These are phyloP conservation scores for Croton laevigatus DNA, from an alignment of 441 rosid species.

Conservation along the genomic window DNA sequence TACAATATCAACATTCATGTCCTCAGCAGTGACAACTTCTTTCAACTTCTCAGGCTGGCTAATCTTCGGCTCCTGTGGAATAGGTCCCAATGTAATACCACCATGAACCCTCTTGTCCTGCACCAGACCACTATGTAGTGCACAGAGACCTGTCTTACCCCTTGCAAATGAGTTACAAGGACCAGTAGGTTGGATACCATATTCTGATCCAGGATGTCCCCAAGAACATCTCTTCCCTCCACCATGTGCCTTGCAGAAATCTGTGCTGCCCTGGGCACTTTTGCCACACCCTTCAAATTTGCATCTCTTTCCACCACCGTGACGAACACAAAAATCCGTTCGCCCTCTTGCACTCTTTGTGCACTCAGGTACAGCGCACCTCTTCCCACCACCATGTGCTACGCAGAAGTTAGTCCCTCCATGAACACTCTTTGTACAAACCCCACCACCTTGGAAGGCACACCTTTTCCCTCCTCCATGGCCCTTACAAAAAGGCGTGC, in stretches of 20 bases:
- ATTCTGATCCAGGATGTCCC: slow-evolving; percentile 83
- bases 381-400: slow-evolving; percentile 97
- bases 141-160: slow-evolving; percentile 91
- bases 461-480: slow-evolving; percentile 99
- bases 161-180: slow-evolving; percentile 90
- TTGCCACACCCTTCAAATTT: slow-evolving; percentile 79
- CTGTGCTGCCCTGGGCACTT: slow-evolving; percentile 97
- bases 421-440: slow-evolving; percentile 93
- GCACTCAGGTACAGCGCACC: slow-evolving; percentile 83
- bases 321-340: slow-evolving; percentile 91
- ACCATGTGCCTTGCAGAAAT: slow-evolving; percentile 99
- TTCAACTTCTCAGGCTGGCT: slow-evolving; percentile 48
- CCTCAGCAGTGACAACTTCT: slow-evolving; percentile 42
- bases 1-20: slow-evolving; percentile 56
- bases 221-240: slow-evolving; percentile 96
- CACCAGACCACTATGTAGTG: slow-evolving; percentile 73
- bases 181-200: slow-evolving; percentile 46
- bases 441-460: slow-evolving; percentile 72
- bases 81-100: slow-evolving; percentile 56
- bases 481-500: slow-evolving; percentile 95
- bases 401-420: slow-evolving; percentile 99
- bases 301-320: slow-evolving; percentile 98
- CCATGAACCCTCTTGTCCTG: slow-evolving; percentile 94
- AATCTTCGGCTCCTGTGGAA: slow-evolving; percentile 48
- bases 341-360: slow-evolving; percentile 98